These are phyloP conservation scores for Amylocarpus encephaloides DNA, from an alignment of 2,329 filamentous ascomycete species.

Conservation along the genomic window DNA sequence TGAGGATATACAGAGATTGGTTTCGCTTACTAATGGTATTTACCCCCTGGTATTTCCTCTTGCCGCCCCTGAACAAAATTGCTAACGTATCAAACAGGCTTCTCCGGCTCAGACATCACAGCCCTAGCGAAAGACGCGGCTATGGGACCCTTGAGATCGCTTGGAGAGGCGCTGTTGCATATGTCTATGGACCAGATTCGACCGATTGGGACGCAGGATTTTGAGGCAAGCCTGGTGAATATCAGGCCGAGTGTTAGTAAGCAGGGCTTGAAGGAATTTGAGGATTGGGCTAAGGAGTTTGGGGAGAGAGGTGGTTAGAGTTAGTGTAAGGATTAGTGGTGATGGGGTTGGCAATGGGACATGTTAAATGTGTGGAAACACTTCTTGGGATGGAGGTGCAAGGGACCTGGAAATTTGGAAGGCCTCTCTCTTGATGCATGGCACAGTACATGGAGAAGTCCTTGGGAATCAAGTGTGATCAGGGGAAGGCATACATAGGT, in stretches of 20 bases:
- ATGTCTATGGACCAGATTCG: constrained; percentile 94
- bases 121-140: constrained; percentile 95
- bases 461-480: too few species aligned
- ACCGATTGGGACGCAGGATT: constrained; percentile 76
- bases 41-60: not conserved
- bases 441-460: too few species aligned
- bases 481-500: too few species aligned
- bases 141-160: constrained; percentile 86
- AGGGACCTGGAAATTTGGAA: too few species aligned
- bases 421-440: too few species aligned
- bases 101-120: constrained; percentile 94
- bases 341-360: too few species aligned
- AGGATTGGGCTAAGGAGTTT: constrained; percentile 90
- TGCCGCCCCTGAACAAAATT: not conserved
- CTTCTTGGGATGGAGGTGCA: too few species aligned
- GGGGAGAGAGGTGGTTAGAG: constrained; percentile 76
- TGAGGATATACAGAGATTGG: constrained; percentile 64
- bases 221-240: constrained; percentile 72
- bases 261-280: constrained; percentile 78
- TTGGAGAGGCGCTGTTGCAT: constrained; percentile 82
- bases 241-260: constrained; percentile 89
- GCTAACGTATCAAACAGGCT: constrained; percentile 52
- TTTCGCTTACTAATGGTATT: constrained; percentile 64
- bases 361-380: too few species aligned
- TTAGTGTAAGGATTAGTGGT: not conserved